These are phyloP conservation scores for Cryphonectria nitschkei DNA, from an alignment of 2,329 filamentous ascomycete genomes.

Conservation along the genomic window DNA sequence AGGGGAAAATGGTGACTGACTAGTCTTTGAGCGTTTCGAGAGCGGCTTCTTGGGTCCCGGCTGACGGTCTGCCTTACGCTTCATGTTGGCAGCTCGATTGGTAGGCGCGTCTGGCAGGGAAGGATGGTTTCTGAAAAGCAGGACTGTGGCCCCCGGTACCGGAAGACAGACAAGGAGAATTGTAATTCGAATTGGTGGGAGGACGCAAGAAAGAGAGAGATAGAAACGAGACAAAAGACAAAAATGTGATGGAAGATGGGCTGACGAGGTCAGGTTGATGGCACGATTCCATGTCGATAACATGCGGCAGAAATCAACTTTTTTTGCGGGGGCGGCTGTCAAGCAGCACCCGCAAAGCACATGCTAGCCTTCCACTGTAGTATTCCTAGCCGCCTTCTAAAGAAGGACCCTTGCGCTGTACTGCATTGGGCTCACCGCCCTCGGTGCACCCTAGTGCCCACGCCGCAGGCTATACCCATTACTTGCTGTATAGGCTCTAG, in stretches of 20 bases:
- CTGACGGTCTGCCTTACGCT: conserved; percentile 61
- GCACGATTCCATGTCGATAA: conserved; percentile 20
- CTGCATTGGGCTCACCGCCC: neutral
- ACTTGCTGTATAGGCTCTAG: neutral
- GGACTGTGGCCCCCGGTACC: neutral
- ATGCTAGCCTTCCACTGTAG: neutral
- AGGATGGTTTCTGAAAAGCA: conserved; percentile 12
- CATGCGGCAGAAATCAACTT: conserved; percentile 23
- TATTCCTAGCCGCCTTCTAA: neutral
- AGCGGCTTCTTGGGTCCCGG: conserved; percentile 46
- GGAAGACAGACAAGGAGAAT: neutral
- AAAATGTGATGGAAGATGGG: conserved; percentile 20
- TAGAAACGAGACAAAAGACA: neutral
- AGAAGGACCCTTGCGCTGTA: neutral
- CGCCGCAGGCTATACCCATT: neutral
- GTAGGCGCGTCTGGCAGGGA: neutral
- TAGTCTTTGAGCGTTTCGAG: conserved; percentile 59
- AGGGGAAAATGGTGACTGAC: conserved; percentile 38
- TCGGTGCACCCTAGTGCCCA: neutral
- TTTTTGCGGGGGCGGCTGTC: neutral
- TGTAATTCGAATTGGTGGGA: neutral
- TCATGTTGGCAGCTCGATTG: conserved; percentile 50
- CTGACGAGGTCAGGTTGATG: conserved; percentile 24
- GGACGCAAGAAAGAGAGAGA: neutral
- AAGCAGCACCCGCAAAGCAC: neutral